A percentile compares a stretch with the other conserved stretches of the same genome.
These are phyloP conservation scores for Neocallimastix lanati DNA, from an alignment of 192 early-diverging fungal species.

Conservation along the genomic window DNA sequence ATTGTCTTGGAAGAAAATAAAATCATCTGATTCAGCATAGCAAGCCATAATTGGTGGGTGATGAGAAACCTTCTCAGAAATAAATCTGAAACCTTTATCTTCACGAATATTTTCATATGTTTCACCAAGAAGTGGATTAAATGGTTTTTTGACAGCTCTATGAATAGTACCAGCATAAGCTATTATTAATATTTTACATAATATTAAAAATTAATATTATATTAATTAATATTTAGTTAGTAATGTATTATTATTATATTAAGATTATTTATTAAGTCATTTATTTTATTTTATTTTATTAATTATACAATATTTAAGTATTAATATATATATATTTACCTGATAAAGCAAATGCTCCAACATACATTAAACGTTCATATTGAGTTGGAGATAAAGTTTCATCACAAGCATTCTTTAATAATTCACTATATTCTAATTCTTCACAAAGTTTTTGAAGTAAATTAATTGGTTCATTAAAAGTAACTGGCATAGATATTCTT, in stretches of 20 bases:
- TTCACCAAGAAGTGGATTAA: conserved; percentile 94
- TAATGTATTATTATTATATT: too few relatives aligned
- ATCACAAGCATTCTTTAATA: conserved; percentile 58
- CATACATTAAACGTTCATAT: neutral
- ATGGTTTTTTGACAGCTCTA: conserved; percentile 83
- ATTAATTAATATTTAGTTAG: too few relatives aligned
- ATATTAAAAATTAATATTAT: too few relatives aligned
- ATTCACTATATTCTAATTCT: conserved; percentile 72
- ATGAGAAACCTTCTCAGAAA: conserved; percentile 63
- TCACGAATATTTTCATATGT: conserved; percentile 83
- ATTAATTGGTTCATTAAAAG: conserved; percentile 88
- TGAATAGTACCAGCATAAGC: conserved; percentile 30
- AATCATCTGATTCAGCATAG: conserved; percentile 66
- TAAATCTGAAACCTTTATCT: conserved; percentile 71
- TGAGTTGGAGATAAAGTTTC: conserved; percentile 23
- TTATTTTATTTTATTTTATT: too few relatives aligned
- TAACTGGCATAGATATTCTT: conserved; percentile 89
- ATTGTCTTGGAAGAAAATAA: conserved; percentile 72
- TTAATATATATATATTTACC: too few relatives aligned
- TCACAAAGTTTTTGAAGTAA: conserved; percentile 84
- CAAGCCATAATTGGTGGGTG: conserved; percentile 22
- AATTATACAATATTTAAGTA: too few relatives aligned
- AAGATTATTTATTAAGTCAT: too few relatives aligned
- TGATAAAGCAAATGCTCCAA: neutral
- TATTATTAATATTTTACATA: too few relatives aligned